These are phyloP conservation scores for Lagenidium sp. DNA, from an alignment of 352 stramenopile species.

Conservation along the genomic window DNA sequence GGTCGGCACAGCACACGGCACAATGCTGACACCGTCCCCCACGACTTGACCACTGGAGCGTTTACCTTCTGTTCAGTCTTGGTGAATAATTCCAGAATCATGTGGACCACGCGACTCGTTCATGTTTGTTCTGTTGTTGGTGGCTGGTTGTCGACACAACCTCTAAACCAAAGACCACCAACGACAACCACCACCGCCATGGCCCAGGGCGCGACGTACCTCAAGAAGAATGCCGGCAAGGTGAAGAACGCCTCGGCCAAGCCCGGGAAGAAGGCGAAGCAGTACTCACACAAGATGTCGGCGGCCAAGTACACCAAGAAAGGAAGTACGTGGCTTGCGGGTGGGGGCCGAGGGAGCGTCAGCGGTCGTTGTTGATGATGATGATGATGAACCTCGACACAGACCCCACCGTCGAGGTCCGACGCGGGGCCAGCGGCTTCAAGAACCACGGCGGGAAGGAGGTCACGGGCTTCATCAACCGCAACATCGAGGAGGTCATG, in stretches of 20 bases:
- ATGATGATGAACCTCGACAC: background rate
- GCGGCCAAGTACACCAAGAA: conserved; percentile 84
- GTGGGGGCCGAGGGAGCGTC: background rate
- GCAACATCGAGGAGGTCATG: conserved; percentile 86
- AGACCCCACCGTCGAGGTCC: conserved; percentile 80
- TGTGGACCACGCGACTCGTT: too few relatives aligned
- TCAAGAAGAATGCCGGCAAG: conserved; percentile 68
- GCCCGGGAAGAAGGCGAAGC: conserved; percentile 55
- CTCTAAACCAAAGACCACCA: background rate
- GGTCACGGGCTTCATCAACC: conserved; percentile 78
- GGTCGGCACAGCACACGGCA: too few relatives aligned
- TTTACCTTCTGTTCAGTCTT: too few relatives aligned
- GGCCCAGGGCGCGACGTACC: conserved; percentile 72
- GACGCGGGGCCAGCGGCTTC: conserved; percentile 55
- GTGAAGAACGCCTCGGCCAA: conserved; percentile 68
- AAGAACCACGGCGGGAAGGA: conserved; percentile 71
- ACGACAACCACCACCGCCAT: conserved; percentile 18
- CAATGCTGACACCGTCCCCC: too few relatives aligned
- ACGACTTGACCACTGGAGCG: too few relatives aligned
- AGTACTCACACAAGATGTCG: conserved; percentile 75
- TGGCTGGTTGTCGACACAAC: background rate
- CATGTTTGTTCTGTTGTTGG: background rate
- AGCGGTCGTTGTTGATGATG: background rate
- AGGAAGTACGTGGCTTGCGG: conserved; percentile 52
- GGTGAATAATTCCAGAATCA: too few relatives aligned